Conservation (phyloP, 2,329 filamentous ascomycete species). For the Epichloe brachyelytri region DNA sequence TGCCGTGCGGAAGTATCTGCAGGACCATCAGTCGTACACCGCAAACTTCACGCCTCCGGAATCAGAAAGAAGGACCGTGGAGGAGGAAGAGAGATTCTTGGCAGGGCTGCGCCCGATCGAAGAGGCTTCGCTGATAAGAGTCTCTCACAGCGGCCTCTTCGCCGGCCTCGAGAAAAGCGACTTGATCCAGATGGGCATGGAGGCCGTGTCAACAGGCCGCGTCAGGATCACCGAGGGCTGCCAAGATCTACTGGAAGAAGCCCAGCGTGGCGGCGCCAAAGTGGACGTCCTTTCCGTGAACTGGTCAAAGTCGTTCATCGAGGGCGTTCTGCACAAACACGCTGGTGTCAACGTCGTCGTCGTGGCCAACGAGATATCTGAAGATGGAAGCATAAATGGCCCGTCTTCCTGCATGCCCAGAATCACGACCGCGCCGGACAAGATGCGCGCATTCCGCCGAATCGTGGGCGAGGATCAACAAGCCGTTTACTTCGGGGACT, state of each 20-base stretch:
- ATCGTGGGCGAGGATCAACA: constrained; percentile 12
- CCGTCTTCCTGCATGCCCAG: constrained; percentile 18
- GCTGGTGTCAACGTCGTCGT: constrained; percentile 24
- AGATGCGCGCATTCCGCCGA: constrained; percentile 27
- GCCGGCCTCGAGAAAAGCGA: constrained; percentile 19
- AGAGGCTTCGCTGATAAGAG: constrained; percentile 29
- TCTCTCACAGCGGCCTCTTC: constrained; percentile 33
- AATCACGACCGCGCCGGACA: constrained; percentile 30
- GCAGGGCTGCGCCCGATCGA: constrained; percentile 31
- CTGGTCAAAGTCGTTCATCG: constrained; percentile 36
- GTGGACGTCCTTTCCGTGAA: constrained; percentile 38
- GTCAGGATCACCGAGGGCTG: constrained; percentile 30
- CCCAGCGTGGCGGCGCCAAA: constrained; percentile 19
- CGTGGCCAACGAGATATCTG: constrained; percentile 30
- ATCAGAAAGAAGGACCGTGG: constrained; percentile 19
- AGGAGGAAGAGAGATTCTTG: constrained; percentile 30
- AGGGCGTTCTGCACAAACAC: constrained; percentile 26
- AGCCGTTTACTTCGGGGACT: constrained; percentile 46
- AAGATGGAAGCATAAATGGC: constrained; percentile 28
- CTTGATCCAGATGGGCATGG: constrained; percentile 25
- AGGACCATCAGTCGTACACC: constrained; percentile 27
- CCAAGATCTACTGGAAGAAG: constrained; percentile 16
- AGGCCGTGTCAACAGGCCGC: constrained; percentile 19
- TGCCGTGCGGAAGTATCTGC: constrained; percentile 32
- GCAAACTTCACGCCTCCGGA: constrained; percentile 20